Conservation (phyloP, 164 flowering plant species). For the Tetracentron sinense region DNA sequence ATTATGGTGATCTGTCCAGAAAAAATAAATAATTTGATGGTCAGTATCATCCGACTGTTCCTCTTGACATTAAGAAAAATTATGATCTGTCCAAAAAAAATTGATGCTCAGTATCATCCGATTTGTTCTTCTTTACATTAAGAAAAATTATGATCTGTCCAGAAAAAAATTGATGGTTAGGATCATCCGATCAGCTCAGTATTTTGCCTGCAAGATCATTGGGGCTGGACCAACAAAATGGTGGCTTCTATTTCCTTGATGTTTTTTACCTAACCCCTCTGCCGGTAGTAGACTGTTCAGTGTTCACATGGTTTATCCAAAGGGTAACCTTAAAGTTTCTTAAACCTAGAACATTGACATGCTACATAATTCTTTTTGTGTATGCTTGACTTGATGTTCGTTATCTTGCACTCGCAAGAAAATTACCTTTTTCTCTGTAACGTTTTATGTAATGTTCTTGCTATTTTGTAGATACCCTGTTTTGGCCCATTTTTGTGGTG, state of each 20-base stretch:
- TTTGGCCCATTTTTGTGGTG: conserved; percentile 57
- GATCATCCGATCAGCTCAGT: neutral
- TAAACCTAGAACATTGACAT: no score
- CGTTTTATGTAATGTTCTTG: neutral
- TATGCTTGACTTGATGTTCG: no score
- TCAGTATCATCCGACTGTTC: no score
- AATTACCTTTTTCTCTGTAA: neutral
- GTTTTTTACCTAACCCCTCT: neutral
- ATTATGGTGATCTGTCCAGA: neutral
- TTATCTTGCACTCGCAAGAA: neutral
- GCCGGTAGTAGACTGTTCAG: neutral
- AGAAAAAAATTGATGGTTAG: neutral
- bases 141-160: no score
- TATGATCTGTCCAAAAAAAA: no score
- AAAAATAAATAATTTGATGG: no score
- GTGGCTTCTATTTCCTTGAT: neutral
- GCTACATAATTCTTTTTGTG: no score
- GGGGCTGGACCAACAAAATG: neutral
- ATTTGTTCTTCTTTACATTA: no score
- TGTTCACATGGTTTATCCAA: no score
- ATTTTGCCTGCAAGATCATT: neutral
- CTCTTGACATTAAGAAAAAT: neutral
- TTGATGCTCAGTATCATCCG: neutral
- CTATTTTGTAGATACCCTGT: conserved; percentile 37
- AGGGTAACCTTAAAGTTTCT: no score